Evolutionary conservation across 1,284 basidiomycete species (phyloP).

Genomic region (Boletus sp.): DNA sequence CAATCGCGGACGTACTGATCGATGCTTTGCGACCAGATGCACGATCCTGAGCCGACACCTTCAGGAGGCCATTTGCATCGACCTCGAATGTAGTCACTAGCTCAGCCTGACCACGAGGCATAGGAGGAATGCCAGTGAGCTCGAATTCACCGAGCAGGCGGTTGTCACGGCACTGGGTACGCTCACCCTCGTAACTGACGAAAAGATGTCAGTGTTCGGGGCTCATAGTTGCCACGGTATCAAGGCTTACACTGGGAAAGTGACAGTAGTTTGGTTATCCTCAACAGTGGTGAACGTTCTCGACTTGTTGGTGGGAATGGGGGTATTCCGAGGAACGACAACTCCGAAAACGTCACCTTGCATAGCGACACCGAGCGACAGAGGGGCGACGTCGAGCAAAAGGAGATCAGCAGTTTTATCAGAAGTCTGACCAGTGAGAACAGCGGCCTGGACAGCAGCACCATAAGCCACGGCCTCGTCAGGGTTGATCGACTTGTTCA

Average conservation of each 20-base stretch:
- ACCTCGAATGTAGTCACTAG: slow-evolving; percentile 96
- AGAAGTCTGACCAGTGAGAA: slow-evolving; percentile 93
- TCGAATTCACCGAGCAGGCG: slow-evolving; percentile 96
- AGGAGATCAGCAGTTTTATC: slow-evolving; percentile 95
- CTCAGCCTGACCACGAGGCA: slow-evolving; percentile 95
- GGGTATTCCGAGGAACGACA: slow-evolving; percentile 95
- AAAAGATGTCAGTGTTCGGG: slow-evolving; percentile 9
- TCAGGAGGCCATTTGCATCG: slow-evolving; percentile 94
- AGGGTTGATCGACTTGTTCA: slow-evolving; percentile 99
- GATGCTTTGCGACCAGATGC: slow-evolving; percentile 95
- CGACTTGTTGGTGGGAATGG: slow-evolving; percentile 96
- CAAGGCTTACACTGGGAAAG: slow-evolving; percentile 83
- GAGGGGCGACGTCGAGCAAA: slow-evolving; percentile 92
- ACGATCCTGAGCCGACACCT: slow-evolving; percentile 92
- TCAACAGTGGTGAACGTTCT: slow-evolving; percentile 95
- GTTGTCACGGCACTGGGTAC: slow-evolving; percentile 96
- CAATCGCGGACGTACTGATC: slow-evolving; percentile 62
- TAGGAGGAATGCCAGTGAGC: slow-evolving; percentile 93
- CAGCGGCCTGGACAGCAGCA: slow-evolving; percentile 95
- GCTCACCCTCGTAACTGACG: slow-evolving; percentile 88
- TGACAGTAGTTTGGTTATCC: slow-evolving; percentile 98
- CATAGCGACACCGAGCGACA: slow-evolving; percentile 98
- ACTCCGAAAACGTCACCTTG: slow-evolving; percentile 97
- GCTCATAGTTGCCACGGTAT: not conserved
- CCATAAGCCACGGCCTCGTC: slow-evolving; percentile 95